Base-by-base conservation (phyloP, 805 yeast species). In the Nadsonia fulvescens region DNA sequence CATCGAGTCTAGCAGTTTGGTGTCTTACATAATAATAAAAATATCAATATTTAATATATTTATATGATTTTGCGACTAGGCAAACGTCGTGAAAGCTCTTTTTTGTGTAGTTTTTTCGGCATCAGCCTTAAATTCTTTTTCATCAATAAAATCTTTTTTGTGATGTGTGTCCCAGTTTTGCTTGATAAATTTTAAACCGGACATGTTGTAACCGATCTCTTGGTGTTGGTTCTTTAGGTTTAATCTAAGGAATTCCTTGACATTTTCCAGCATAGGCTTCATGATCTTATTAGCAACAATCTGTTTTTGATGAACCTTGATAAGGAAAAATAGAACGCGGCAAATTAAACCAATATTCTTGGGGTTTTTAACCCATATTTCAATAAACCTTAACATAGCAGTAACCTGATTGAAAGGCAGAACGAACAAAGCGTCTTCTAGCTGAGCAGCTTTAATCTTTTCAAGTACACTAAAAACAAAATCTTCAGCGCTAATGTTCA, bases 351-450 rank as follows among this genome's bases (percentile, higher is more conserved):
- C 61, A 25, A 79, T 46, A 39, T 69, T 62, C 42, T 61, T 49
- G 25, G 38, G 37, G 8, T 37, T 34, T 27, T 55, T 49, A 19
- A 89, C 66, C 79, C 93, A 83, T 15, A 66, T 58, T 35, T 70
- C 73, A 28, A 89, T 66, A 39, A 82, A 76, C 37, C 60, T 61
- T 35, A 89, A 59, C 26, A 89, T 58, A 37, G 66, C 66, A 30
- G 71, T 46, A 2, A 83, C 72, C 49, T 72, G 75, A 7, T 92
- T 79, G 42, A 86, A 83, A 16, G 98, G 94, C 28, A 89, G 57
- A 1, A 89, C 92, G 24, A 89, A 52, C 29, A 89, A 59, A 2
- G 96, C 93, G 51, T 89, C 99, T 40, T 86, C 94, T 18, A 89
- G 53, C 41, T 86, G 93, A 1, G 91, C 64, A 1, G 93, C 67